A percentile compares a stretch with the other conserved stretches of the same genome.
Conservation (phyloP, 2,329 filamentous ascomycete species). For the Daldinia sp. region DNA sequence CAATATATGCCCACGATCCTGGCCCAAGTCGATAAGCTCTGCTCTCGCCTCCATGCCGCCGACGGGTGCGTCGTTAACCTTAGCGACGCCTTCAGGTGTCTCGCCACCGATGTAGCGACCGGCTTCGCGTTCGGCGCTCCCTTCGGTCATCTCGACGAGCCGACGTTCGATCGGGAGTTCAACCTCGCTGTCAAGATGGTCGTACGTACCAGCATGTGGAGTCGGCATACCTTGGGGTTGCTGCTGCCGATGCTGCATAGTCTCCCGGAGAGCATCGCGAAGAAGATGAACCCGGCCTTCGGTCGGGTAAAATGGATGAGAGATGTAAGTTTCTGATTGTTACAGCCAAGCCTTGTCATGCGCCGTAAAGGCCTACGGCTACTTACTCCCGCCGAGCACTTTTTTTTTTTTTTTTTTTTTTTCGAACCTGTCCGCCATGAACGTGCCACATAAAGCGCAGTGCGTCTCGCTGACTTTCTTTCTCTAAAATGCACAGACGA, state of each 20-base stretch:
- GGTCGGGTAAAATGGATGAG: slow-evolving; percentile 46
- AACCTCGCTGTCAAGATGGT: slow-evolving; percentile 43
- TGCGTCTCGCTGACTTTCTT: background rate
- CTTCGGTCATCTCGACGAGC: slow-evolving; percentile 46
- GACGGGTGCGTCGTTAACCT: slow-evolving; percentile 35
- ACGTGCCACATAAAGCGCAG: slow-evolving; percentile 9
- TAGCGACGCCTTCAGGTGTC: slow-evolving; percentile 45
- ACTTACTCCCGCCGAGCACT: background rate
- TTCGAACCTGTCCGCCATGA: background rate
- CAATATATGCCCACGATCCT: slow-evolving; percentile 43
- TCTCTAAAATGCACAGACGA: slow-evolving; percentile 31
- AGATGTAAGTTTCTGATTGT: slow-evolving; percentile 34
- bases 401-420: no score
- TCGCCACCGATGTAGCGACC: slow-evolving; percentile 46
- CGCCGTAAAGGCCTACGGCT: background rate
- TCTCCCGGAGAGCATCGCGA: slow-evolving; percentile 41
- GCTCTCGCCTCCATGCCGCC: slow-evolving; percentile 27
- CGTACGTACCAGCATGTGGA: slow-evolving; percentile 41
- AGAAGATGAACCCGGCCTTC: slow-evolving; percentile 44
- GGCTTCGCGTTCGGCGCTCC: slow-evolving; percentile 45
- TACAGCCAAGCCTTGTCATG: background rate
- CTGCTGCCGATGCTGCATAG: slow-evolving; percentile 42
- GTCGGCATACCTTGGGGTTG: slow-evolving; percentile 41
- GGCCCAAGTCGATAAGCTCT: slow-evolving; percentile 43
- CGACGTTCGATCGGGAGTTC: slow-evolving; percentile 46